These are phyloP conservation scores for Lactarius sp. DNA, from an alignment of 768 basidiomycete species.

Conservation along the genomic window DNA sequence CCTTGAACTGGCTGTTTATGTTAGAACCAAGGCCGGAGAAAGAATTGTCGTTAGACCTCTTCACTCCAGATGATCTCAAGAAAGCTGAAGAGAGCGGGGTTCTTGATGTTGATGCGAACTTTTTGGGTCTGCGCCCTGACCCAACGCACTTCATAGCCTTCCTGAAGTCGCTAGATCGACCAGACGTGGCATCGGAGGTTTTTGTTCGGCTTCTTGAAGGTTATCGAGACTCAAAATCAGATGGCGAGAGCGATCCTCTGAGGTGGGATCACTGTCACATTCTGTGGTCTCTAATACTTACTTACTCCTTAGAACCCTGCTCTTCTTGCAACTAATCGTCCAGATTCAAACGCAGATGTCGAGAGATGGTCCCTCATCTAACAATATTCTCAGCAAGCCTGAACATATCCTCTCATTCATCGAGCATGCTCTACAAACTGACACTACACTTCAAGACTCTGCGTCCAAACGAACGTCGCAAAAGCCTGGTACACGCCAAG, in stretches of 20 bases:
- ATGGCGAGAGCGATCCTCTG: constrained; percentile 44
- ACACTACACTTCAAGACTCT: constrained; percentile 14
- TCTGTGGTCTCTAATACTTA: neutral
- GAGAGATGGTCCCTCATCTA: constrained; percentile 42
- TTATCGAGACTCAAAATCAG: constrained; percentile 46
- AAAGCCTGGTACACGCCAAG: constrained; percentile 12
- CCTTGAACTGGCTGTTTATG: neutral
- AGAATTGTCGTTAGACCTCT: constrained; percentile 36
- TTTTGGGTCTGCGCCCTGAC: constrained; percentile 70
- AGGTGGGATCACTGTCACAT: constrained; percentile 36
- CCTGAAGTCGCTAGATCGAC: constrained; percentile 58
- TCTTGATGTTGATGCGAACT: constrained; percentile 46
- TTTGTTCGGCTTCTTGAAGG: constrained; percentile 71
- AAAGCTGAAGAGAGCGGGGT: constrained; percentile 40
- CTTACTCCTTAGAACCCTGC: constrained; percentile 46
- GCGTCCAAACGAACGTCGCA: constrained; percentile 1
- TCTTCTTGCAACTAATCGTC: constrained; percentile 75
- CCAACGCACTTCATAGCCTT: constrained; percentile 64
- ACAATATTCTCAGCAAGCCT: constrained; percentile 59
- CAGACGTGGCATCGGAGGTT: constrained; percentile 65
- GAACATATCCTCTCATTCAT: constrained; percentile 78
- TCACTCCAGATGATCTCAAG: constrained; percentile 48
- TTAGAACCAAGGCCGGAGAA: constrained; percentile 24
- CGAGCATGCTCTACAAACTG: constrained; percentile 61
- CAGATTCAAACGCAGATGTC: constrained; percentile 73